Percentiles rank a stretch among this genome's conserved stretches.
Evolutionary conservation across 176 grass and related monocot species (phyloP).

Genomic region (Canna indica): DNA sequence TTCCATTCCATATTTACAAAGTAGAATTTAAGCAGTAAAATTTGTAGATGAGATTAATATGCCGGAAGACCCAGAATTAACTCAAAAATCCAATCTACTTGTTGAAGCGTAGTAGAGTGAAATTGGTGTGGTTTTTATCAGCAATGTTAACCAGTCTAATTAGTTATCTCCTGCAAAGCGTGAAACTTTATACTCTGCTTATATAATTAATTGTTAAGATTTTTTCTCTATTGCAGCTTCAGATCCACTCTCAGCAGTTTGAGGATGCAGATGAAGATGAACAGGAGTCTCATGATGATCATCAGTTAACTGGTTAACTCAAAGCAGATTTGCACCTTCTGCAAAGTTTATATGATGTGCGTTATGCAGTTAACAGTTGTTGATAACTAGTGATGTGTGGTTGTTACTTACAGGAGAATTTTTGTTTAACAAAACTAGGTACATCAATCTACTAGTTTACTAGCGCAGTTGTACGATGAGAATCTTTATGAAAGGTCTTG

Average conservation of each 20-base stretch:
- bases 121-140: too few relatives aligned
- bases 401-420: too few relatives aligned
- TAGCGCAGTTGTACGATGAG: neutral
- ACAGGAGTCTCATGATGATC: constrained; percentile 39
- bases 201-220: neutral
- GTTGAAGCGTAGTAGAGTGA: too few relatives aligned
- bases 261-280: constrained; percentile 74
- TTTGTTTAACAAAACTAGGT: neutral
- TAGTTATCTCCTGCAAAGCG: too few relatives aligned
- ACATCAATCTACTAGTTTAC: too few relatives aligned
- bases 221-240: constrained; percentile 42
- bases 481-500: constrained; percentile 3
- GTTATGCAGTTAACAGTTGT: neutral
- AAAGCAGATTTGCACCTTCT: neutral
- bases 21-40: too few relatives aligned
- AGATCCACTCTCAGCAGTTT: constrained; percentile 69
- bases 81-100: too few relatives aligned
- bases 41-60: too few relatives aligned
- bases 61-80: too few relatives aligned
- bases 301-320: constrained; percentile 8
- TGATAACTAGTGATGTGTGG: neutral
- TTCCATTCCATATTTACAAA: too few relatives aligned
- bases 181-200: too few relatives aligned
- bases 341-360: neutral
- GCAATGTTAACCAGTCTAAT: too few relatives aligned